Evolutionary conservation across 805 yeast species (phyloP).

Genomic region (Wickerhamiella siamensis): DNA sequence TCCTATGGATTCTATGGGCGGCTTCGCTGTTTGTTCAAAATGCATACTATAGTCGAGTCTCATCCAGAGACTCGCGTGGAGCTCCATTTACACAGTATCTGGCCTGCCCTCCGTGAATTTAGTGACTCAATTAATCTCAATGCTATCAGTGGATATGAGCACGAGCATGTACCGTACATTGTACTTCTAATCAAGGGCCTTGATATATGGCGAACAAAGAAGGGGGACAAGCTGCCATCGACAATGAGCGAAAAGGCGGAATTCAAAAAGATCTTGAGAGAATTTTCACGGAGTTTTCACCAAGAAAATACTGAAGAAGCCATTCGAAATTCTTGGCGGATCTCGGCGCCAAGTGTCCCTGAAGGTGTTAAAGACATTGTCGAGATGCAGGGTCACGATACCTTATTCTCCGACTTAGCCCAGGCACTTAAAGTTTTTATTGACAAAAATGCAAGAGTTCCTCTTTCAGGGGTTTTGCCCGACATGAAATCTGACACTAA

Average conservation of each 20-base stretch:
- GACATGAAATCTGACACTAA: conserved; percentile 77
- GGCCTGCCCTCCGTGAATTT: conserved; percentile 48
- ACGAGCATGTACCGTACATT: conserved; percentile 58
- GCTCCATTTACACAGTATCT: conserved; percentile 51
- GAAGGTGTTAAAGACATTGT: conserved; percentile 8
- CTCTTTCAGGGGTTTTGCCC: conserved; percentile 62
- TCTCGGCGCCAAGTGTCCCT: conserved; percentile 23
- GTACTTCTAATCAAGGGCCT: conserved; percentile 45
- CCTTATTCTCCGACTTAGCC: conserved; percentile 47
- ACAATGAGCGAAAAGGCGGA: conserved; percentile 29
- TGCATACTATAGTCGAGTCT: conserved; percentile 58
- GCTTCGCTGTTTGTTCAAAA: conserved; percentile 37
- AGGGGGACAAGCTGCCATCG: conserved; percentile 23
- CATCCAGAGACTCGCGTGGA: conserved; percentile 54
- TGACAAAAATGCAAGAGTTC: conserved; percentile 19
- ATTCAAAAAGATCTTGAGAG: conserved; percentile 27
- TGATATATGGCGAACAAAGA: conserved; percentile 27
- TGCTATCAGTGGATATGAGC: conserved; percentile 28
- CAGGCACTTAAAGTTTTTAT: conserved; percentile 42
- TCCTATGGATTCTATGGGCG: conserved; percentile 55
- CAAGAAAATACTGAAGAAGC: conserved; percentile 43
- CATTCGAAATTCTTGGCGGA: conserved; percentile 30
- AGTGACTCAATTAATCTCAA: conserved; percentile 38
- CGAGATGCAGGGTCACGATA: not conserved
- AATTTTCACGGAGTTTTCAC: conserved; percentile 27